Evolutionary conservation across 305 asterid species (phyloP), one percentile per base, ranked within the genome.

Genomic region (Plantago lanceolata): DNA sequence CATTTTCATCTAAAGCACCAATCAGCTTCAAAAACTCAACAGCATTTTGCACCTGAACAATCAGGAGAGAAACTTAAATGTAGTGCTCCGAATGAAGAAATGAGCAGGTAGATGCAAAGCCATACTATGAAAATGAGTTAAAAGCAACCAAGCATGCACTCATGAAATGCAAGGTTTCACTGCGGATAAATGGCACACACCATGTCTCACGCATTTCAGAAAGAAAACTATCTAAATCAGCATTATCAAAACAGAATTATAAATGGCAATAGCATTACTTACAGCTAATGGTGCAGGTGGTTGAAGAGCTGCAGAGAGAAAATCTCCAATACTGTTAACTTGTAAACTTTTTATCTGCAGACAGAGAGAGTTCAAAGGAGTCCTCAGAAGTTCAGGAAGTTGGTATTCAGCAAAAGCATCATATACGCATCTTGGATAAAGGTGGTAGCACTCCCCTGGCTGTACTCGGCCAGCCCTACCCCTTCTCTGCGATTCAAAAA

Each of bases 381-480:
- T 93, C 72, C 99, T 83, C 76, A 93, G 74, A 71, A 93, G 92
- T 73, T 93, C 99, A 73, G 99, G 99, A 66, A 93, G 96, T 76
- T 93, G 99, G 75, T 89, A 93, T 73, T 85, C 96, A 43, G 97
- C 77, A 79, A 93, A 93, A 78, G 99, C 97, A 70, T 89, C 95
- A 74, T 84, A 89, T 35, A 93, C 97, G 64, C 99, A 87, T 79
- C 67, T 82, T 40, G 99, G 99, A 65, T 93, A 93, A 59, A 93
- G 73, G 76, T 93, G 96, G 88, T 87, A 93, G 82, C 99, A 90
- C 78, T 84, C 99, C 15, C 97, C 99, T 48, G 99, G 88, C 75
- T 84, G 96, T 79, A 93, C 99, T 55, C 99, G 95, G 19, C 99
- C 99, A 64, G 99, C 95, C 75, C 99, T 84, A 55, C 99, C 99